Evolutionary conservation across 2,329 filamentous ascomycete species (phyloP).

Genomic region (Aspergillus ochraceus): DNA sequence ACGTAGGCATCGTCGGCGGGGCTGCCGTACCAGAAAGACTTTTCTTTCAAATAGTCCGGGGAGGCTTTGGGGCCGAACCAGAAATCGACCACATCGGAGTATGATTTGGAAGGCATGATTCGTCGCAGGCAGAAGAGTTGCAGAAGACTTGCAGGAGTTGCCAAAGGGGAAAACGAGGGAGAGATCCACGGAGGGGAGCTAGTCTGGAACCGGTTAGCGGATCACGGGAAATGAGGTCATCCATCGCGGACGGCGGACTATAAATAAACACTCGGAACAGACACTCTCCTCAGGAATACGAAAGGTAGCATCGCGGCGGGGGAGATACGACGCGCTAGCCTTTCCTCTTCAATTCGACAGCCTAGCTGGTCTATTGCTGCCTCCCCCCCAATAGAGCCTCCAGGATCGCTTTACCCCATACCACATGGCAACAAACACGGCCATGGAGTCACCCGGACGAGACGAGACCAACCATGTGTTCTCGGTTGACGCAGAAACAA

Average conservation of each 20-base stretch:
- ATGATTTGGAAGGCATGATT: not conserved
- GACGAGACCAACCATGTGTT: too few species aligned
- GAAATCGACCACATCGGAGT: conserved; percentile 20
- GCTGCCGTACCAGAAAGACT: conserved; percentile 24
- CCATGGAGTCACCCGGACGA: too few species aligned
- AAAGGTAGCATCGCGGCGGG: too few species aligned
- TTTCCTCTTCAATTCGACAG: too few species aligned
- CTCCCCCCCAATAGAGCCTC: too few species aligned
- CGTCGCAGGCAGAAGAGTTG: not conserved
- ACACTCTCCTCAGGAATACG: too few species aligned
- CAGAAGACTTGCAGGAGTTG: not conserved
- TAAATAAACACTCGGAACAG: not conserved
- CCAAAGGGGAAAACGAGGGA: not conserved
- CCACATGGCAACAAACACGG: too few species aligned
- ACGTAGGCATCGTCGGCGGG: conserved; percentile 23
- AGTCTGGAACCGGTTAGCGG: not conserved
- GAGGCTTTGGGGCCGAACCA: conserved; percentile 26
- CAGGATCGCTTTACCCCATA: too few species aligned
- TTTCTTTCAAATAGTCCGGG: conserved; percentile 18
- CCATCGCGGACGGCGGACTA: not conserved
- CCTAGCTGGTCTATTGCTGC: too few species aligned
- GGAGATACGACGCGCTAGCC: too few species aligned
- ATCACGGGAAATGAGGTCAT: not conserved
- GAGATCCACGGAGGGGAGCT: not conserved
- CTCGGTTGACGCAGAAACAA: not conserved